Base-by-base conservation (phyloP, 192 early-diverging fungal species). In the Phlyctochytrium bullatum region DNA sequence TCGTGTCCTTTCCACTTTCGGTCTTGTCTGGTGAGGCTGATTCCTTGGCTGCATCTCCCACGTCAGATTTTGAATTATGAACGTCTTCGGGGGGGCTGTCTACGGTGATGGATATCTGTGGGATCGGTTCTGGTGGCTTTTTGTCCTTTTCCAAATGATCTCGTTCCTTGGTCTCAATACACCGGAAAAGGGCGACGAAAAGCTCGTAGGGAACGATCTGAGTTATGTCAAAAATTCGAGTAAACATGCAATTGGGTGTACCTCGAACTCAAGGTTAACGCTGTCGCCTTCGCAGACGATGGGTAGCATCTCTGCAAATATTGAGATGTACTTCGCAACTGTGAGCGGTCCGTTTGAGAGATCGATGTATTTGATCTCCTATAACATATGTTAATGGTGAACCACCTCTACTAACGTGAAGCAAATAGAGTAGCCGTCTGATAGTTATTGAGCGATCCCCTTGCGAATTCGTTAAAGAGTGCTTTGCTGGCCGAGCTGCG, bases 211-310 rank as follows among this genome's bases (percentile, higher is more conserved):
- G 73, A 14, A 80, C 74, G 20, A 80, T 6, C 75, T 80, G 20
- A 32, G 6, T 31, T 61, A n/a, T 12, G 1, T 1, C n/a, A n/a
- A n/a, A n/a, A n/a, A n/a, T n/a, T n/a, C n/a, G n/a, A n/a, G n/a
- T n/a, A n/a, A n/a, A n/a, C n/a, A n/a, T n/a, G n/a, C n/a, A n/a
- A n/a, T n/a, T n/a, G 40, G 29, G 10, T 1, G 16, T 66, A 83
- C 81, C 74, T 83, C 82, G 67, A 71, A 75, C 59, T 83, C 82
- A 25, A 83, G 68, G 59, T 83, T 83, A 64, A 73, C 72, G 31
- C 57, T 35, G 3, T 71, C 78, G 28, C 52, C 61, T 30, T 73
- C 68, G 16, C n/a, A 24, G 3, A 83, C 73, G 0, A 14, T 28
- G 1, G 76, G 69, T 31, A 72, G 52, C 27, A 34, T 31, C 16